These are phyloP conservation scores for Euphorbia celastroides DNA, from an alignment of 441 rosid species.

Conservation along the genomic window DNA sequence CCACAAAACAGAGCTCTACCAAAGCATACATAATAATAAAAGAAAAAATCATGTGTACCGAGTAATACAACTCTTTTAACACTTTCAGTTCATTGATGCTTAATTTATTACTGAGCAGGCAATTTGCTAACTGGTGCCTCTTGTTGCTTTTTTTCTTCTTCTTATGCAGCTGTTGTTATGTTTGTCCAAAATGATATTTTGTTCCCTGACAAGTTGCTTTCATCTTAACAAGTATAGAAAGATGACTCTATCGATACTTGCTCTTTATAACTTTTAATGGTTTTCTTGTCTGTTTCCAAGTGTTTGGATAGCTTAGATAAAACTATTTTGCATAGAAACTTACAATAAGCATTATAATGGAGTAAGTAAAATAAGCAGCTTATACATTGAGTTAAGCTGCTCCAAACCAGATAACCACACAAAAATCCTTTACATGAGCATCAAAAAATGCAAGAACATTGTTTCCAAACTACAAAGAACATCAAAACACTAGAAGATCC, in stretches of 20 bases:
- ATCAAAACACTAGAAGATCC: conserved; percentile 35
- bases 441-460: neutral
- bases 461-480: neutral
- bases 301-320: neutral
- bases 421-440: neutral
- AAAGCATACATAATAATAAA: neutral
- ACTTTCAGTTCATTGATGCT: too few relatives aligned
- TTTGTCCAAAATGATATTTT: too few relatives aligned
- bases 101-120: too few relatives aligned
- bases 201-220: neutral
- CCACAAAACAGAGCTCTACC: neutral
- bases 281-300: neutral
- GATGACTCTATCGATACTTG: neutral
- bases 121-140: too few relatives aligned
- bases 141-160: too few relatives aligned
- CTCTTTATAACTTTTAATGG: neutral
- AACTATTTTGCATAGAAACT: neutral
- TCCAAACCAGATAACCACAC: conserved; percentile 6
- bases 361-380: neutral
- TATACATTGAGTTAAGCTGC: neutral
- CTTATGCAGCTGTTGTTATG: too few relatives aligned
- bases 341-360: too few relatives aligned
- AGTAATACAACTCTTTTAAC: too few relatives aligned
- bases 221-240: neutral
- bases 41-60: conserved; percentile 38